A percentile compares a stretch with the other conserved stretches of the same genome.
Conservation (phyloP, 1,284 basidiomycete genomes). For the Trametes versicolor region DNA sequence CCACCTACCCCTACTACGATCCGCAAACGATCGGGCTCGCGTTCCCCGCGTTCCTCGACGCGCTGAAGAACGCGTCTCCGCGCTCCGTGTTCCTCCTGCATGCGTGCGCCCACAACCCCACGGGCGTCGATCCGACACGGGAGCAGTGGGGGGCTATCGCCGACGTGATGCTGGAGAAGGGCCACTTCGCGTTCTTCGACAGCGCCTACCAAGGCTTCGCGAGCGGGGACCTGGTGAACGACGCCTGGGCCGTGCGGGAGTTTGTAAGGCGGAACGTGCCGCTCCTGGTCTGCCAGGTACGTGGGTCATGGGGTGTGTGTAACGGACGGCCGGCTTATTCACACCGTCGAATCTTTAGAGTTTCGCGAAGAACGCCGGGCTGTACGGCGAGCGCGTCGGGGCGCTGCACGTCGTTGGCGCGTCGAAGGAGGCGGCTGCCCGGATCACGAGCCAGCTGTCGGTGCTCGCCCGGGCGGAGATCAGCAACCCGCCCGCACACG, state of each 20-base stretch:
- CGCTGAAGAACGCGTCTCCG: conserved; percentile 72
- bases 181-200: conserved; percentile 94
- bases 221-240: conserved; percentile 83
- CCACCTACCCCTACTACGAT: conserved; percentile 93
- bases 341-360: conserved; percentile 60
- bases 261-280: conserved; percentile 83
- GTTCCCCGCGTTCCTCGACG: conserved; percentile 76
- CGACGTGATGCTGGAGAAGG: conserved; percentile 77
- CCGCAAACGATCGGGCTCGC: conserved; percentile 90
- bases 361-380: conserved; percentile 95
- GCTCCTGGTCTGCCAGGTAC: conserved; percentile 87
- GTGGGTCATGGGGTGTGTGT: conserved; percentile 19
- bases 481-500: conserved; percentile 91
- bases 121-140: conserved; percentile 92
- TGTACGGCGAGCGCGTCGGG: conserved; percentile 93
- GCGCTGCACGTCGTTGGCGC: conserved; percentile 81
- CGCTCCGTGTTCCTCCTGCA: conserved; percentile 91
- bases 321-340: background rate
- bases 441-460: conserved; percentile 86
- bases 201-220: conserved; percentile 96
- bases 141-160: conserved; percentile 91
- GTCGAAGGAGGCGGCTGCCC: conserved; percentile 70
- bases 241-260: conserved; percentile 79
- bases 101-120: conserved; percentile 96
- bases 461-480: conserved; percentile 93